Evolutionary conservation across 768 basidiomycete species (phyloP).

Genomic region (Mycena chlorophos): DNA sequence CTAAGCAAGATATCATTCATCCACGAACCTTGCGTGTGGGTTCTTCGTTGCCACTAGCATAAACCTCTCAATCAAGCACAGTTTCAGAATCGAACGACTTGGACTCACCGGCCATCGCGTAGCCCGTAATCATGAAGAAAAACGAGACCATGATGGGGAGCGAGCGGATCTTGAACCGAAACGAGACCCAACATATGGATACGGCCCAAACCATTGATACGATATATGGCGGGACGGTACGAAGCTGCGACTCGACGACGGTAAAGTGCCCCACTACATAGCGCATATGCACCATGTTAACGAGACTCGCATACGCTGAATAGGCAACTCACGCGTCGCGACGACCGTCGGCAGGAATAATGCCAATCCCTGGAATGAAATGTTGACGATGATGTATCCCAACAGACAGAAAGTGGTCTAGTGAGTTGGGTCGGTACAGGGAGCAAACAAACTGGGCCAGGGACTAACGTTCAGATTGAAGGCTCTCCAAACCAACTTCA

Average conservation of each 20-base stretch:
- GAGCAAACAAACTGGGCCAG: background rate
- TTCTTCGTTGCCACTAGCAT: constrained; percentile 33
- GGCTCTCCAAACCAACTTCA: constrained; percentile 29
- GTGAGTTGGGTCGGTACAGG: background rate
- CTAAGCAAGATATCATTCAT: background rate
- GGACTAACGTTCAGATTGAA: constrained; percentile 35
- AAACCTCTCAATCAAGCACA: no score
- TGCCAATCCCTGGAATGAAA: constrained; percentile 46
- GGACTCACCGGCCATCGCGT: constrained; percentile 40
- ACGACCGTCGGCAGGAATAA: constrained; percentile 50
- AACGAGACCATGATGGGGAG: constrained; percentile 37
- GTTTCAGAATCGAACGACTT: background rate
- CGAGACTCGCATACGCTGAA: background rate
- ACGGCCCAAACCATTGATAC: constrained; percentile 44
- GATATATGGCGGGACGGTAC: constrained; percentile 51
- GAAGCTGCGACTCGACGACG: constrained; percentile 45
- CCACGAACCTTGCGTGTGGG: constrained; percentile 34
- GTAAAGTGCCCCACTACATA: constrained; percentile 38
- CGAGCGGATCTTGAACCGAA: constrained; percentile 37
- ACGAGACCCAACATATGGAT: constrained; percentile 35
- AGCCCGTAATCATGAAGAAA: constrained; percentile 42
- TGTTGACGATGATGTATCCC: constrained; percentile 38
- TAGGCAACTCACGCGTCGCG: constrained; percentile 37
- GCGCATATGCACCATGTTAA: background rate
- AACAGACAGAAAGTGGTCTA: constrained; percentile 35